Conservation (phyloP, 73 alveolate species). For the Paramecium caudatum region DNA sequence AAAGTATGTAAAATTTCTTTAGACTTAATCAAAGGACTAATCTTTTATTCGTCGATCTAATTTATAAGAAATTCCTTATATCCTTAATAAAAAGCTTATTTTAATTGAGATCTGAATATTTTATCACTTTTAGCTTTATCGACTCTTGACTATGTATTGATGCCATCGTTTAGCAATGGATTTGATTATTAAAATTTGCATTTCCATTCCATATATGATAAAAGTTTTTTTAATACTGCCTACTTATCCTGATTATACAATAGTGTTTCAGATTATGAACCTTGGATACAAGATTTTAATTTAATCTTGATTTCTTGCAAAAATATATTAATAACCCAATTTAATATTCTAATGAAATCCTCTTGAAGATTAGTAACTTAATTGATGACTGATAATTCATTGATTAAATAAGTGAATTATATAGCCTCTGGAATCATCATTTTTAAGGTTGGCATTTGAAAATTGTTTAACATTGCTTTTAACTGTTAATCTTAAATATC, state of each 20-base stretch:
- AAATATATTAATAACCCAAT: slow-evolving; percentile 27
- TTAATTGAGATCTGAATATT: slow-evolving; percentile 26
- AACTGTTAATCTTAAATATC: slow-evolving; percentile 24
- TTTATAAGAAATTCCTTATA: slow-evolving; percentile 1
- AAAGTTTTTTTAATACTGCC: background rate
- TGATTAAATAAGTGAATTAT: slow-evolving; percentile 14
- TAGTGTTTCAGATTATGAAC: slow-evolving; percentile 23
- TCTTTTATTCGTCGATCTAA: background rate
- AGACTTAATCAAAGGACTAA: slow-evolving; percentile 47
- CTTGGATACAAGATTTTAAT: background rate
- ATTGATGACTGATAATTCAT: slow-evolving; percentile 4
- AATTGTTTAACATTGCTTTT: background rate
- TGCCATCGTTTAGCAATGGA: slow-evolving; percentile 50
- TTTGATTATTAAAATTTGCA: slow-evolving; percentile 13
- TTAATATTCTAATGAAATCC: background rate
- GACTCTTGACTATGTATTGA: slow-evolving; percentile 23
- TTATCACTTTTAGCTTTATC: slow-evolving; percentile 20
- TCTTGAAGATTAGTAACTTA: background rate
- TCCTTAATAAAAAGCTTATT: slow-evolving; percentile 12
- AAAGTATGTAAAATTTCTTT: slow-evolving; percentile 48
- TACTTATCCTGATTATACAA: slow-evolving; percentile 46
- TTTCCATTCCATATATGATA: slow-evolving; percentile 63
- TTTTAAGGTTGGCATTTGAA: background rate
- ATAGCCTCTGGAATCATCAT: slow-evolving; percentile 16
- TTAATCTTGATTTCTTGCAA: background rate